Evolutionary conservation across 2,329 filamentous ascomycete genomes (phyloP).

Genomic region (Pseudogymnoascus sp.): DNA sequence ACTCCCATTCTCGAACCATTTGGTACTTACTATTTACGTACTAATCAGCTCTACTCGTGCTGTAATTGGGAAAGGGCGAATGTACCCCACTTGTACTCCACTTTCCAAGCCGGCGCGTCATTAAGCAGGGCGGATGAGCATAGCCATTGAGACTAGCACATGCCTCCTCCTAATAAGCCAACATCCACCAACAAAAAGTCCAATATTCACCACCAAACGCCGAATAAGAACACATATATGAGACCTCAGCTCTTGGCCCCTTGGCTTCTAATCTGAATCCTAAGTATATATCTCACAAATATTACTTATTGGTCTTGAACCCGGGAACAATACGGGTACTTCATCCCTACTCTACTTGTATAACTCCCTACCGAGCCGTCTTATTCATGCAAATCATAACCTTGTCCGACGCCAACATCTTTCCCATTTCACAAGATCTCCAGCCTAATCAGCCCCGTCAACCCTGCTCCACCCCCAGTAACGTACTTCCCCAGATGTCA

Average conservation of each 20-base stretch:
- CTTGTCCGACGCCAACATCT: background rate
- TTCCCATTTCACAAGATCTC: background rate
- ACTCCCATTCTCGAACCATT: background rate
- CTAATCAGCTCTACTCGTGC: background rate
- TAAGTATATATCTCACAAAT: background rate
- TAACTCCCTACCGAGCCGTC: background rate
- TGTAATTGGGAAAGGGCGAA: background rate
- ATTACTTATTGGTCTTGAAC: background rate
- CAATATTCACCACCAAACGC: background rate
- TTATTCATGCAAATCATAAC: background rate
- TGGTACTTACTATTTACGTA: background rate
- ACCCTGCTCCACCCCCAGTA: background rate
- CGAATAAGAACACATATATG: conserved; percentile 3
- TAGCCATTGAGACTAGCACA: background rate
- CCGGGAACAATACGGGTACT: background rate
- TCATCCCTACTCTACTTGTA: background rate
- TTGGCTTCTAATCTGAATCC: background rate
- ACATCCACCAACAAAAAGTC: background rate
- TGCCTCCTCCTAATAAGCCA: background rate
- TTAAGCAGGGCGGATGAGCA: background rate
- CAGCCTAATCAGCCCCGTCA: background rate
- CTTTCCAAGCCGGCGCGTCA: background rate
- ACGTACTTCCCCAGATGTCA: background rate
- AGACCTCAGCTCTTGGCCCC: background rate
- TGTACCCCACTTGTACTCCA: background rate